phyloP scores from a whole-genome alignment of 2,329 filamentous ascomycete genomes.

The Achaetomium macrosporum region DNA sequence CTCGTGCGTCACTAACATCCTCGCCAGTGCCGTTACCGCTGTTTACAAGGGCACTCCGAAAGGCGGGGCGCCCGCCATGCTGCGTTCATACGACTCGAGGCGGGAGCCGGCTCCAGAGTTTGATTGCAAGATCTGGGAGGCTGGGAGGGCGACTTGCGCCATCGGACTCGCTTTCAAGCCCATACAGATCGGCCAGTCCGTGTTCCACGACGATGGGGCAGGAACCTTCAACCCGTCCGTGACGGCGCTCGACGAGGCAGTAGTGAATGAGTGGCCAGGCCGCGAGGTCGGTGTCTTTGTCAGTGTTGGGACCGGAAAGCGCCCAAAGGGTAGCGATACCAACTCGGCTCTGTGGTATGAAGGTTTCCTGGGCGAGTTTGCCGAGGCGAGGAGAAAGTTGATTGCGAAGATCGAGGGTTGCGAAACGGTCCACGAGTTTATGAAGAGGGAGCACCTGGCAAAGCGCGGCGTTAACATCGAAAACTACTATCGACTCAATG shows the following conservation, averaged over 20 bases:
- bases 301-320: slow-evolving; percentile 88
- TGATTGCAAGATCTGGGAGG: slow-evolving; percentile 95
- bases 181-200: slow-evolving; percentile 84
- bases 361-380: slow-evolving; percentile 85
- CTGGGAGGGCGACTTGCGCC: slow-evolving; percentile 86
- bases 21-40: slow-evolving; percentile 75
- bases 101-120: slow-evolving; percentile 87
- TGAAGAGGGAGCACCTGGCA: slow-evolving; percentile 71
- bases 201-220: slow-evolving; percentile 87
- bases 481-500: slow-evolving; percentile 94
- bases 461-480: slow-evolving; percentile 77
- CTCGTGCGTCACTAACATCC: slow-evolving; percentile 21
- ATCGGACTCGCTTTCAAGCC: slow-evolving; percentile 94
- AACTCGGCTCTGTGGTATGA: slow-evolving; percentile 86
- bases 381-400: slow-evolving; percentile 77
- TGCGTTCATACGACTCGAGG: slow-evolving; percentile 92
- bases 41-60: slow-evolving; percentile 77
- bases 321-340: slow-evolving; percentile 59
- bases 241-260: slow-evolving; percentile 80
- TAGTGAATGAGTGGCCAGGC: slow-evolving; percentile 90
- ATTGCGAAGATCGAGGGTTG: slow-evolving; percentile 94
- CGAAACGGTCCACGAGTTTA: slow-evolving; percentile 80
- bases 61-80: slow-evolving; percentile 61
- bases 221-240: slow-evolving; percentile 91
- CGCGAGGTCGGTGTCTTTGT: slow-evolving; percentile 88